Conservation (phyloP, 2,329 filamentous ascomycete species). For the Acarospora socialis region DNA sequence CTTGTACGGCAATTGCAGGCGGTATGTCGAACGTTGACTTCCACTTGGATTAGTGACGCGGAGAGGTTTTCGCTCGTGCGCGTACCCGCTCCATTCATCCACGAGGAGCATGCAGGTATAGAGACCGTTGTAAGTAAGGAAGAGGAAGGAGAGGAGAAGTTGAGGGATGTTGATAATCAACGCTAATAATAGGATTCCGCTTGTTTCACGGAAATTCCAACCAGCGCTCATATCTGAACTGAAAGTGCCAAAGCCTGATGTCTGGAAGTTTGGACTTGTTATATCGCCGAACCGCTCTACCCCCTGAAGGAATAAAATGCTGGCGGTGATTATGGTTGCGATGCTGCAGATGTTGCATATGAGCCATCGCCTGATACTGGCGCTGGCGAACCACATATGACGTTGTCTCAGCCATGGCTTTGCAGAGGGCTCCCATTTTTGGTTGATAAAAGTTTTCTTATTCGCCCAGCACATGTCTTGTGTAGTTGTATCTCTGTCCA, state of each 20-base stretch:
- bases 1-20: constrained; percentile 26
- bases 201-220: too few relatives aligned
- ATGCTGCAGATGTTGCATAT: too few relatives aligned
- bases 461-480: constrained; percentile 14
- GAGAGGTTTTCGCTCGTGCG: constrained; percentile 21
- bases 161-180: constrained; percentile 23
- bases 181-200: too few relatives aligned
- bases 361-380: constrained; percentile 11
- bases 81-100: constrained; percentile 33
- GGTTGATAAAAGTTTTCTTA: constrained; percentile 8
- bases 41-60: constrained; percentile 25
- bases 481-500: constrained; percentile 19
- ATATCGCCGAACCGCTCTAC: too few relatives aligned
- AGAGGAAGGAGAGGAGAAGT: constrained; percentile 20
- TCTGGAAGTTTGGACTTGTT: too few relatives aligned
- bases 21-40: constrained; percentile 27
- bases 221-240: too few relatives aligned
- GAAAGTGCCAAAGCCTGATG: too few relatives aligned
- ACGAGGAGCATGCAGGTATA: constrained; percentile 32
- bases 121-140: constrained; percentile 21
- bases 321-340: too few relatives aligned
- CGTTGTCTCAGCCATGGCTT: too few relatives aligned
- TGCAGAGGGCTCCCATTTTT: too few relatives aligned
- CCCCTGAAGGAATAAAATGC: too few relatives aligned
- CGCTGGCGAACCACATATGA: neutral